phyloP scores from a whole-genome alignment of 2,329 filamentous ascomycete species.

The Fusarium austroafricanum region DNA sequence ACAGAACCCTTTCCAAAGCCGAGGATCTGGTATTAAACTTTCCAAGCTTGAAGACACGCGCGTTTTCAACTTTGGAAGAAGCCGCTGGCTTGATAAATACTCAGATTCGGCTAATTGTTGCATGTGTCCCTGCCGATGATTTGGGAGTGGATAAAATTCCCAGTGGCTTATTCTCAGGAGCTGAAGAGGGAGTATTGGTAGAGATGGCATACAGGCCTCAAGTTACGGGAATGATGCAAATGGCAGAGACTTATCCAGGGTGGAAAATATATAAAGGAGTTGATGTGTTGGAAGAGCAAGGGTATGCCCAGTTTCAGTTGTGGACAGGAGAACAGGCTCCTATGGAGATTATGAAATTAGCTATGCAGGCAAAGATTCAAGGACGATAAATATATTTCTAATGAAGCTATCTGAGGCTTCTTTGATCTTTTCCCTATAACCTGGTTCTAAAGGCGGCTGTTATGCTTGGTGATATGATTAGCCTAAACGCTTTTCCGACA shows the following conservation, averaged over 20 bases:
- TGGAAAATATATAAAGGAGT: conserved; percentile 4
- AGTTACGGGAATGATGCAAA: conserved; percentile 3
- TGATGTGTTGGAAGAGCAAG: conserved; percentile 7
- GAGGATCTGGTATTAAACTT: background rate
- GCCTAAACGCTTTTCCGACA: too few species aligned
- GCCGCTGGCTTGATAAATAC: background rate
- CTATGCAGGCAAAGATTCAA: background rate
- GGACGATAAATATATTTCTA: background rate
- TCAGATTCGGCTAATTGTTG: background rate
- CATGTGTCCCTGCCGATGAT: conserved; percentile 1
- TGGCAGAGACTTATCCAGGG: fast-evolving
- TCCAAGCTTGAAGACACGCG: background rate
- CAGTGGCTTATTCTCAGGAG: background rate
- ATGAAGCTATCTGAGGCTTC: too few species aligned
- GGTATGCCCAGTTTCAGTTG: conserved; percentile 6
- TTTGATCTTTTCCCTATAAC: too few species aligned
- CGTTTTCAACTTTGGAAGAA: background rate
- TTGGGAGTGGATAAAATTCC: background rate
- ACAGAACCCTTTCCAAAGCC: conserved; percentile 1
- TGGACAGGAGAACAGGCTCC: background rate
- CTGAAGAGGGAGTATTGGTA: background rate
- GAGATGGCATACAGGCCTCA: conserved; percentile 16
- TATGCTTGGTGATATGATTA: too few species aligned
- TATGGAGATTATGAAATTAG: background rate
- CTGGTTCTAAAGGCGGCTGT: too few species aligned